Conservation (phyloP, 2,329 filamentous ascomycete species). For the Keithomyces neogunnii region DNA sequence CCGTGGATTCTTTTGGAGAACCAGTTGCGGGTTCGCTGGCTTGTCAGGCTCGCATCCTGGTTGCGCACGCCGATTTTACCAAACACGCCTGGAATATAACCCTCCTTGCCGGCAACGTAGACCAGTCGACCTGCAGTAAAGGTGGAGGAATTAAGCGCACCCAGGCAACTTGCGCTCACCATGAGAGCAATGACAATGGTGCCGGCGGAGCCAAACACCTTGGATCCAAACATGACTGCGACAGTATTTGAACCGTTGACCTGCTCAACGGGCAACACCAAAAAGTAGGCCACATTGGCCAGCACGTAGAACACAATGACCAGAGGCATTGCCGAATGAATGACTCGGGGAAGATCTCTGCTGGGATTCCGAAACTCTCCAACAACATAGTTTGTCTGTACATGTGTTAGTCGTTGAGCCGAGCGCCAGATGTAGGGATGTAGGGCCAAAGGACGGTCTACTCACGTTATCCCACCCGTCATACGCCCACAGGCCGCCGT, state of each 20-base stretch:
- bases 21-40: slow-evolving; percentile 44
- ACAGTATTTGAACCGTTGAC: slow-evolving; percentile 90
- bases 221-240: slow-evolving; percentile 85
- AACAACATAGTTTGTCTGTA: slow-evolving; percentile 89
- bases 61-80: slow-evolving; percentile 67
- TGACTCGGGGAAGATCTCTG: slow-evolving; percentile 84
- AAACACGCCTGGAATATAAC: slow-evolving; percentile 79
- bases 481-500: slow-evolving; percentile 94
- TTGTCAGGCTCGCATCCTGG: slow-evolving; percentile 30
- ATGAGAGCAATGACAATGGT: slow-evolving; percentile 79
- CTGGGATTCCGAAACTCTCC: slow-evolving; percentile 91
- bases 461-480: slow-evolving; percentile 97
- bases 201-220: slow-evolving; percentile 81
- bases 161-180: slow-evolving; percentile 87
- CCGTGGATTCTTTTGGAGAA: slow-evolving; percentile 48
- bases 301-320: slow-evolving; percentile 87
- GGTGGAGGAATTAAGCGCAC: slow-evolving; percentile 85
- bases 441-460: slow-evolving; percentile 10
- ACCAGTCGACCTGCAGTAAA: slow-evolving; percentile 90
- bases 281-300: slow-evolving; percentile 88
- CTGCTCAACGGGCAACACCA: slow-evolving; percentile 72
- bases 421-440: not conserved
- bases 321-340: slow-evolving; percentile 91
- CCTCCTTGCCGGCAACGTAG: slow-evolving; percentile 91
- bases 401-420: not conserved